Evolutionary conservation across 441 rosid species (phyloP).

Genomic region (Jatropha multifida): DNA sequence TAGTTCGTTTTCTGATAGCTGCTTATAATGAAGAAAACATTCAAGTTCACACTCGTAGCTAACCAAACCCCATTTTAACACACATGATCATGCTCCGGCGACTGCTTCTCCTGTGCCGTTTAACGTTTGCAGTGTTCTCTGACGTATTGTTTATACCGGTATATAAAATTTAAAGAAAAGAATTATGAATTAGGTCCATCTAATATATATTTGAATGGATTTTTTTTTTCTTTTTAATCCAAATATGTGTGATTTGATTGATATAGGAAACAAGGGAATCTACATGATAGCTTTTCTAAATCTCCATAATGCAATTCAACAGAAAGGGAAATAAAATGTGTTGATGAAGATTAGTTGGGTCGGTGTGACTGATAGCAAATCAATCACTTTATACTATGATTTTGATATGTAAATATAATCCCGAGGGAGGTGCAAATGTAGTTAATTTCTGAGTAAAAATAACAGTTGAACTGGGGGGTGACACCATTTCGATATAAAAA

Average conservation of each 20-base stretch:
- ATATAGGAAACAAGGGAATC: neutral
- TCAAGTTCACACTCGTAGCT: neutral
- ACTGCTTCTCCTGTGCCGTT: too few species aligned
- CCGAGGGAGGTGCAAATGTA: neutral
- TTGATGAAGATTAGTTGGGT: neutral
- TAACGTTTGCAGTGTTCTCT: too few species aligned
- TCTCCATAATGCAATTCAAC: neutral
- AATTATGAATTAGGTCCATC: too few species aligned
- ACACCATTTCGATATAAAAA: too few species aligned
- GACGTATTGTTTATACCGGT: too few species aligned
- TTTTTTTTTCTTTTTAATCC: neutral
- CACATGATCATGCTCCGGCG: too few species aligned
- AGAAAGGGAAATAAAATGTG: neutral
- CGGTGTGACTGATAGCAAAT: neutral
- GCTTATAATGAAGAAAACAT: neutral
- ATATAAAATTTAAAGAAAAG: too few species aligned
- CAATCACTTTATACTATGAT: neutral
- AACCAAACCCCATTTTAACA: neutral
- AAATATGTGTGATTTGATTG: too few species aligned
- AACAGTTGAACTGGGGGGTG: neutral
- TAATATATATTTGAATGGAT: too few species aligned
- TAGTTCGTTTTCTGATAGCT: neutral
- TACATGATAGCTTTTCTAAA: neutral
- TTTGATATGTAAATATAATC: neutral
- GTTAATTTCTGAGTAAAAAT: neutral